Evolutionary conservation across 225 moss, liverwort and hornwort species (phyloP).

Genomic region (Pseudoscleropodium purum): DNA sequence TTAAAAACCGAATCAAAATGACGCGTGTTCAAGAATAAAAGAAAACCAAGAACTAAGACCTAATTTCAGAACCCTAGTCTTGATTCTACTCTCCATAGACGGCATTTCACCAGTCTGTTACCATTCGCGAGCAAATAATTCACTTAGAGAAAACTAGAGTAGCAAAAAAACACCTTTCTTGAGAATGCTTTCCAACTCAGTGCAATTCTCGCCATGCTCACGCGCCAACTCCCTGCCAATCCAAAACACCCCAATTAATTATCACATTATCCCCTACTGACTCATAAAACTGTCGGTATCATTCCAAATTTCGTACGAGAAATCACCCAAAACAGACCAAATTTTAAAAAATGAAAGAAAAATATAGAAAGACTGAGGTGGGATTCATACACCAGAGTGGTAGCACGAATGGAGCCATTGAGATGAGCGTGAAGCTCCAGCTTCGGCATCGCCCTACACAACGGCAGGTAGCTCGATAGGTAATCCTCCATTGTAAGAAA

Average conservation of each 20-base stretch:
- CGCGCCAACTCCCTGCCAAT: slow-evolving; percentile 55
- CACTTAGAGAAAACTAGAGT: background rate
- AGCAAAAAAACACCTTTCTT: background rate
- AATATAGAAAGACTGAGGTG: background rate
- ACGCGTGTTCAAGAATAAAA: background rate
- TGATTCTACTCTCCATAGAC: background rate
- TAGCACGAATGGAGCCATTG: slow-evolving; percentile 70
- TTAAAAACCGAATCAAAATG: background rate
- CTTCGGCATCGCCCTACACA: slow-evolving; percentile 57
- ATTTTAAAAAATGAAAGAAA: accelerated
- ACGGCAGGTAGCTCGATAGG: slow-evolving; percentile 13
- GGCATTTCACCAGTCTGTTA: background rate
- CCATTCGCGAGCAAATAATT: background rate
- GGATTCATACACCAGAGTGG: slow-evolving; percentile 52
- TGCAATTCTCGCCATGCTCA: slow-evolving; percentile 24
- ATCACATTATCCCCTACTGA: background rate
- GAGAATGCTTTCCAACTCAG: slow-evolving; percentile 17
- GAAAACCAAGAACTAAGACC: background rate
- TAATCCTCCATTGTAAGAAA: slow-evolving; percentile 4
- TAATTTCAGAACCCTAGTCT: background rate
- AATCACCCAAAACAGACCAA: background rate
- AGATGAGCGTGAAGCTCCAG: slow-evolving; percentile 88
- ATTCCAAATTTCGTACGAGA: background rate
- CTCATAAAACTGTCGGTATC: background rate
- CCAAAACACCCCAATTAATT: background rate